Evolutionary conservation across 352 stramenopile species (phyloP), one percentile per base, ranked within the genome.

Genomic region (Pythium sp.): DNA sequence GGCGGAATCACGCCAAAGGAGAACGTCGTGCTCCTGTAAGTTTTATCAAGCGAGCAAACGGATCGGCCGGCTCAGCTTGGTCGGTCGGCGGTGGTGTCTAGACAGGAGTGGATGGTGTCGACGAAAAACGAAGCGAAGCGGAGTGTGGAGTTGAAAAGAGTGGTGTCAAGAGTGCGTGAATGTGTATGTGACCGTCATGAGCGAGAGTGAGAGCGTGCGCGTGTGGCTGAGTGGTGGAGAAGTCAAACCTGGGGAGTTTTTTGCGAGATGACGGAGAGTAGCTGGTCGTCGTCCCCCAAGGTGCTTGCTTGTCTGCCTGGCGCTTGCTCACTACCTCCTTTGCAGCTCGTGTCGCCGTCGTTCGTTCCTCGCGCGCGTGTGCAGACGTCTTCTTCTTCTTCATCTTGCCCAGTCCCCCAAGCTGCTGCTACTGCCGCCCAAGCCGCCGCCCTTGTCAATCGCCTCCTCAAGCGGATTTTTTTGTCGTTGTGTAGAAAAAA

Each of bases 21-120:
- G 70, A 85, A 91, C 64, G 83, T 93, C 71, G 68, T 93, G 64
- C 77, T 93, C 69, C 76, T 93, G 65, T 93, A 93, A 89, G 74
- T 88, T 62, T 62, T 62, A 62, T 62, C 56, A 49, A 62, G 32
- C 56, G 87, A 64, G 77, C 46, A 68, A 55, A n/a, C 53, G 57
- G 64, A 15, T 64, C 41, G 38, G 38, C 47, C 41, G 15, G 41
- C 54, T 60, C 28, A 30, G 28, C 20, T 12, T 15, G 47, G 7
- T 28, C 20, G 55, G 20, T 26, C 11, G 32, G n/a, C 20, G 56
- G 11, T 49, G 56, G 22, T 24, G 56, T 62, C 18, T 62, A 62
- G 56, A 62, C 11, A 49, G n/a, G 18, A 62, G 56, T 62, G 32
- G 28, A 18, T 51, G 61, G 66, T 22, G 68, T 64, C 59, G 65